Base-by-base conservation (phyloP, 805 yeast genomes). In the Ogataea naganishii region DNA sequence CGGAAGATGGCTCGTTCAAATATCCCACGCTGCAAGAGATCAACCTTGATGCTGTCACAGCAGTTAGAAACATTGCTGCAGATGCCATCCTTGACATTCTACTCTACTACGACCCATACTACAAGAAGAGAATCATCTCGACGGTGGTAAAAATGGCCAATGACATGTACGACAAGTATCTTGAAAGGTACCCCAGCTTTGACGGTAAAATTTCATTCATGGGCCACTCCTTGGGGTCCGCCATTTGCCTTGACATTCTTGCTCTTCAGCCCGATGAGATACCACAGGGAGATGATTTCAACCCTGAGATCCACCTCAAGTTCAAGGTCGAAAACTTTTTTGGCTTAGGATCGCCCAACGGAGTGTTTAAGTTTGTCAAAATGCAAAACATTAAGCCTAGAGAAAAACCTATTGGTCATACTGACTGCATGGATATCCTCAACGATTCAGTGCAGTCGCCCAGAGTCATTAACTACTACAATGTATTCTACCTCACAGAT, bases 221-320 rank as follows among this genome's bases (percentile, higher is more conserved):
- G 35, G 97, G 96, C 2, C 98, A 89, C 52, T 89, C 97, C 0
- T 59, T 89, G 20, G 98, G 98, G 0, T 80, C 95, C 3, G 81
- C 89, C 0, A 81, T 89, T 20, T 62, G 77, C 2, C 77, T 85
- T 38, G 96, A 89, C 52, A 62, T 89, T 18, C 53, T 88, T 18
- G 57, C 76, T 7, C 47, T 57, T 12, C 80, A 73, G 40, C 64
- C 61, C 2, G 56, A 57, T 33, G 43, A 52, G 2, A 25, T 38
- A 4, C 52, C 59, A 3, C 27, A 34, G 2, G 39, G 35, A 4
- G 43, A 46, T 14, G 48, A 49, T 1, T 50, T 48, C 21, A 58
- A 58, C 14, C 52, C 60, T 0, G 36, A 33, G 3, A 40, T 43
- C 13, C 68, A 64, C 18, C 62, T 89, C 14, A 69, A 71, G 19